phyloP scores from a whole-genome alignment of 345 rosid species.

The Eucalyptus regnans region DNA sequence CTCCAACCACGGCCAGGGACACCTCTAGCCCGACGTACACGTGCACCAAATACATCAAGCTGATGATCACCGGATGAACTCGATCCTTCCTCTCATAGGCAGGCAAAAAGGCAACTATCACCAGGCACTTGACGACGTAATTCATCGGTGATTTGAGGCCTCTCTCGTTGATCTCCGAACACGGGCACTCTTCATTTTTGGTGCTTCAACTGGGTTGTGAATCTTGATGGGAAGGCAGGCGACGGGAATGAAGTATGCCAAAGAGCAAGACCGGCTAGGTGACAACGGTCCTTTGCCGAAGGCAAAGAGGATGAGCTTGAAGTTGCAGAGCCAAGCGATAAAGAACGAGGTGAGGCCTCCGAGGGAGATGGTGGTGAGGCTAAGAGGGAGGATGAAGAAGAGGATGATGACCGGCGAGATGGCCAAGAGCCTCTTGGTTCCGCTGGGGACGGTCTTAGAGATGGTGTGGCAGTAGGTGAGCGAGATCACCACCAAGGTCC shows the following conservation, averaged over 20 bases:
- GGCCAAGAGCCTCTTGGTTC: not conserved
- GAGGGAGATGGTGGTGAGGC: slow-evolving; percentile 2
- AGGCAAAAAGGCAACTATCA: slow-evolving; percentile 9
- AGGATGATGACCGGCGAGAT: slow-evolving; percentile 11
- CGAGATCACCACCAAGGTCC: not conserved
- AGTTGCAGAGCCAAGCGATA: slow-evolving; percentile 10
- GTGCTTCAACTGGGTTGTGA: not conserved
- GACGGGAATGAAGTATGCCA: slow-evolving; percentile 25
- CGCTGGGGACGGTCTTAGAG: not conserved
- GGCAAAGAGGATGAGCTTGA: slow-evolving; percentile 3
- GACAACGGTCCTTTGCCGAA: not conserved
- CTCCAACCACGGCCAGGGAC: slow-evolving; percentile 16
- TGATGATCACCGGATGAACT: slow-evolving; percentile 15
- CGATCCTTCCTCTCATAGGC: slow-evolving; percentile 5
- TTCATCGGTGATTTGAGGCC: not conserved
- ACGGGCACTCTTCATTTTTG: not conserved
- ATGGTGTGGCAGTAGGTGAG: slow-evolving; percentile 6
- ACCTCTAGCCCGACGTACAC: slow-evolving; percentile 32
- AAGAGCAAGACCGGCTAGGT: slow-evolving; percentile 9
- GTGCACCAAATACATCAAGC: slow-evolving; percentile 22
- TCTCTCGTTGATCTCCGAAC: not conserved
- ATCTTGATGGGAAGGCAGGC: slow-evolving; percentile 54
- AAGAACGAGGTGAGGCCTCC: slow-evolving; percentile 8
- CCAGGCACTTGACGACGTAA: slow-evolving; percentile 16
- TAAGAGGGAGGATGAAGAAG: slow-evolving; percentile 12